phyloP scores from a whole-genome alignment of 2,329 filamentous ascomycete genomes.

The Neopestalotiopsis rosae region DNA sequence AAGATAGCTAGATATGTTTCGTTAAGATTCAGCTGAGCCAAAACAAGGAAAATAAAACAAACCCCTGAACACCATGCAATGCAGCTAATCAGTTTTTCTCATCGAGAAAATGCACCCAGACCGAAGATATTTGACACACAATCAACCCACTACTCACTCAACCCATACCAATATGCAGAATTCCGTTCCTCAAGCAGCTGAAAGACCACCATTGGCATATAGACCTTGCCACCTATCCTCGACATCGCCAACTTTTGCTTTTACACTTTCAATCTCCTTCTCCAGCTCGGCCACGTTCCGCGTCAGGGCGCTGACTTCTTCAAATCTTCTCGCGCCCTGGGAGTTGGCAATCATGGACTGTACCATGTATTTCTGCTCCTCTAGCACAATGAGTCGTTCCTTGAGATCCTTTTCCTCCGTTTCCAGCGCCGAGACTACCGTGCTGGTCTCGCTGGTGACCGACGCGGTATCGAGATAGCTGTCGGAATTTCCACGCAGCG shows the following conservation, averaged over 20 bases:
- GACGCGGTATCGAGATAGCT: constrained; percentile 53
- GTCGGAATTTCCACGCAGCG: constrained; percentile 50
- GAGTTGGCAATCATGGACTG: constrained; percentile 83
- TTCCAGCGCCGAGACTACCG: constrained; percentile 67
- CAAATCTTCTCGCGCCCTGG: constrained; percentile 77
- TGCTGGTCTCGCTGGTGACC: constrained; percentile 56
- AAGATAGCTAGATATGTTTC: not conserved
- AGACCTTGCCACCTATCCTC: constrained; percentile 64
- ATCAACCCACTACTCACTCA: not conserved
- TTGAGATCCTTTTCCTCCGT: constrained; percentile 82
- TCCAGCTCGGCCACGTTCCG: constrained; percentile 84
- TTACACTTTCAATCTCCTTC: constrained; percentile 74
- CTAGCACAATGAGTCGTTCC: constrained; percentile 81
- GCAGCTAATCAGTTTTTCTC: not conserved
- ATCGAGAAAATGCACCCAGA: not conserved
- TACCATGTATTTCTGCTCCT: constrained; percentile 91
- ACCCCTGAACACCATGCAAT: constrained; percentile 6
- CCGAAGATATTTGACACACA: not conserved
- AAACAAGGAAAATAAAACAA: not conserved
- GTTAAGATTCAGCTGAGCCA: not conserved
- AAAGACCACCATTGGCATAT: constrained; percentile 42
- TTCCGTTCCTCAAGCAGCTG: not conserved
- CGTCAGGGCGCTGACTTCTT: constrained; percentile 81
- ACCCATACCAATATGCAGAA: not conserved
- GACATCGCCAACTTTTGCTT: constrained; percentile 67